A percentile compares a stretch with the other conserved stretches of the same genome.
These are phyloP conservation scores for Leucaena leucocephala DNA, from an alignment of 306 rosid species.

Conservation along the genomic window DNA sequence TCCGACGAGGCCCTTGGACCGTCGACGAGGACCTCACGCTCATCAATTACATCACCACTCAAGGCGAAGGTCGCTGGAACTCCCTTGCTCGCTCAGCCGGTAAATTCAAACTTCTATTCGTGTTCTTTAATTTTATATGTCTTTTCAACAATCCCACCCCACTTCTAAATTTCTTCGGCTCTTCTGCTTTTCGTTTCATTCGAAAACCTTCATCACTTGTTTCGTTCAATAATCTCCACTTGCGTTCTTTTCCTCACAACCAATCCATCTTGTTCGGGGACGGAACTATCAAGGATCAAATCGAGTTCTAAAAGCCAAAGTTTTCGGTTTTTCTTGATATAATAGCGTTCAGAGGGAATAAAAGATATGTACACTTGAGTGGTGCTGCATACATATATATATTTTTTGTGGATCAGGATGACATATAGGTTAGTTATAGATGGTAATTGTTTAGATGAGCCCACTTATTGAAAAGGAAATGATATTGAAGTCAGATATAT, in stretches of 20 bases:
- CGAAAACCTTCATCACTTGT: slow-evolving; percentile 1
- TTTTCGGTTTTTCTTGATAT: slow-evolving; percentile 44
- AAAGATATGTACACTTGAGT: background rate
- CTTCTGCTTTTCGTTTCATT: background rate
- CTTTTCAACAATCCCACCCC: background rate
- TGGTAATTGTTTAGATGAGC: slow-evolving; percentile 33
- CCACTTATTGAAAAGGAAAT: slow-evolving; percentile 25
- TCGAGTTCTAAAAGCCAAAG: slow-evolving; percentile 39
- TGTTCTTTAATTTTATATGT: background rate
- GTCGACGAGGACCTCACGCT: slow-evolving; percentile 86
- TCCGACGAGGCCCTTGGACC: slow-evolving; percentile 96
- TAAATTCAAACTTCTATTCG: background rate
- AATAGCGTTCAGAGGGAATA: background rate
- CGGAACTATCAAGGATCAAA: background rate
- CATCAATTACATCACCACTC: slow-evolving; percentile 83
- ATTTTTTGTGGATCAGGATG: slow-evolving; percentile 30
- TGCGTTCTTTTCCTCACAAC: slow-evolving; percentile 34
- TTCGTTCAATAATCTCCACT: slow-evolving; percentile 40
- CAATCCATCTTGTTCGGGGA: slow-evolving; percentile 31
- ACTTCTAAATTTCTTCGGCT: background rate
- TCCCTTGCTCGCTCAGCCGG: slow-evolving; percentile 83
- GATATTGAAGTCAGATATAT: slow-evolving; percentile 23
- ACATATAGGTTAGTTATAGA: slow-evolving; percentile 6
- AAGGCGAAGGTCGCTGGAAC: slow-evolving; percentile 99
- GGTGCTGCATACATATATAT: background rate